Evolutionary conservation across 2,329 filamentous ascomycete genomes (phyloP).

Genomic region (Aureobasidium uvarum): DNA sequence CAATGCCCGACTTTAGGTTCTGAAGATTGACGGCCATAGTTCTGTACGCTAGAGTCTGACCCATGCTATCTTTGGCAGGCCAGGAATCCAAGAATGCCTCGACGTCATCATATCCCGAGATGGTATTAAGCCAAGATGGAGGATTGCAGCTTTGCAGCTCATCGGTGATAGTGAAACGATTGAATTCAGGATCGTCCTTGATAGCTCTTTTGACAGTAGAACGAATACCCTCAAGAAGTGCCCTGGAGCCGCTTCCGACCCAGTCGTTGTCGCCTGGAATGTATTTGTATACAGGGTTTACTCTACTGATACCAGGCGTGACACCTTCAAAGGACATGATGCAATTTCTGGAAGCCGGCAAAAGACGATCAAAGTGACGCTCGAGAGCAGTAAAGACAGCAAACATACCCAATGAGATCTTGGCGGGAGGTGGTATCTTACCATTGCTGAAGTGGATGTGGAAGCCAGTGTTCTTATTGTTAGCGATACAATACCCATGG

Average conservation of each 20-base stretch:
- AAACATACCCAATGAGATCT: neutral
- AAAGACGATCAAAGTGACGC: neutral
- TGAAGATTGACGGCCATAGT: neutral
- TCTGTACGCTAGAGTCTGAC: neutral
- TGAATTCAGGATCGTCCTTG: neutral
- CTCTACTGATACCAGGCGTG: neutral
- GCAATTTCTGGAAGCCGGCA: neutral
- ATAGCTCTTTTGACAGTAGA: neutral
- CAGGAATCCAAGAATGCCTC: neutral
- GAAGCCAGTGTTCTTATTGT: neutral
- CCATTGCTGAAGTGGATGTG: constrained; percentile 8
- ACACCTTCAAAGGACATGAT: neutral
- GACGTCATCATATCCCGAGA: neutral
- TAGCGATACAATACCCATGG: neutral
- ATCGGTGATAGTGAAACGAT: neutral
- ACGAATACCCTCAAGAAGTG: neutral
- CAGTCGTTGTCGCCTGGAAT: neutral
- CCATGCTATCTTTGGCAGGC: neutral
- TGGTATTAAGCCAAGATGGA: neutral
- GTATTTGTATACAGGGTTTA: neutral
- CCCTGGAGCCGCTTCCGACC: neutral
- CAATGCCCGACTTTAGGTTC: neutral
- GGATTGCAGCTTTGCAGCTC: neutral
- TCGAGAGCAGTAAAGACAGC: constrained; percentile 12
- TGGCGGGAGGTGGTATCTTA: neutral